Percentiles rank a stretch among this genome's conserved stretches.
phyloP scores from a whole-genome alignment of 495 filamentous ascomycete species.

The Penicillium pancosmium region DNA sequence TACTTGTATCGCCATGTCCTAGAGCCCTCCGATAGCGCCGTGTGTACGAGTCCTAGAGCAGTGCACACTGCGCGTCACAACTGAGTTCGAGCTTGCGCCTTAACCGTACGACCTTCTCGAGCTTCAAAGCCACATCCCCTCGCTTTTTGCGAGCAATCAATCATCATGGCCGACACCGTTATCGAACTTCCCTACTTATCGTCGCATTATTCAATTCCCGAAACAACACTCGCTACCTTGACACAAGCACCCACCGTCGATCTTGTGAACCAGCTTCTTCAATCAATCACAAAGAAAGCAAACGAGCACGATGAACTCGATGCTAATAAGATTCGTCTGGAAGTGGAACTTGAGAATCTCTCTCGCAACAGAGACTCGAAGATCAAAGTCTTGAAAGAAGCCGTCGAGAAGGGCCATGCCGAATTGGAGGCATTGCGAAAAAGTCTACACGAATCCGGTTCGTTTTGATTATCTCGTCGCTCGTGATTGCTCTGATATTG shows the following conservation, averaged over 20 bases:
- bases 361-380: slow-evolving; percentile 80
- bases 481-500: slow-evolving; percentile 23
- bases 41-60: slow-evolving; percentile 28
- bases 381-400: slow-evolving; percentile 74
- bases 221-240: slow-evolving; percentile 64
- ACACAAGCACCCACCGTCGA: slow-evolving; percentile 75
- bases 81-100: slow-evolving; percentile 16
- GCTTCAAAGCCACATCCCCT: neutral
- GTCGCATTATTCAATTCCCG: slow-evolving; percentile 70
- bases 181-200: slow-evolving; percentile 77
- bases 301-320: slow-evolving; percentile 76
- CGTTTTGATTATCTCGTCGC: neutral
- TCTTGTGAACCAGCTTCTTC: slow-evolving; percentile 69
- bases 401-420: slow-evolving; percentile 77
- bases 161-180: slow-evolving; percentile 72
- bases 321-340: slow-evolving; percentile 80
- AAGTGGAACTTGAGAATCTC: slow-evolving; percentile 91
- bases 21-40: slow-evolving; percentile 16
- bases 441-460: slow-evolving; percentile 81
- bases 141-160: slow-evolving; percentile 16
- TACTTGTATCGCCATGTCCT: slow-evolving; percentile 24
- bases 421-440: slow-evolving; percentile 76
- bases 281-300: slow-evolving; percentile 69
- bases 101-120: neutral
- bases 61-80: slow-evolving; percentile 22